Conservation (phyloP, 1,139 yeast genomes). For the Zhuliangozyma blackwelliae region DNA sequence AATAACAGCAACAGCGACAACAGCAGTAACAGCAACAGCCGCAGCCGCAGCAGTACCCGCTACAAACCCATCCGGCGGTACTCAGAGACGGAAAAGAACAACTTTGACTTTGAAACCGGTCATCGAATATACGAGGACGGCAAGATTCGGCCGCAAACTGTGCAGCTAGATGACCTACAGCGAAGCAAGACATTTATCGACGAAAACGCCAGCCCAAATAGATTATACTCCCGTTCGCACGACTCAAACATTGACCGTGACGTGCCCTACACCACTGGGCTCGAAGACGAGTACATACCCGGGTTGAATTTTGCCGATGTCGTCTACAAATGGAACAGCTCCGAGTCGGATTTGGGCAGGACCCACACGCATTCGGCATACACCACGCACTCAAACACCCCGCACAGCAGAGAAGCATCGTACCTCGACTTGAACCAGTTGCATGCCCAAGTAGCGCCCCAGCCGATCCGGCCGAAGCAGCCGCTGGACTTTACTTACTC, state of each 20-base stretch:
- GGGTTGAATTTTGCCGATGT: conserved; percentile 52
- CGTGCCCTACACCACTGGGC: conserved; percentile 28
- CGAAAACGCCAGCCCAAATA: background rate
- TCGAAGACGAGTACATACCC: conserved; percentile 72
- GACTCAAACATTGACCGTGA: conserved; percentile 17
- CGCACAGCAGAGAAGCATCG: conserved; percentile 30
- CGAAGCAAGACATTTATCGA: background rate
- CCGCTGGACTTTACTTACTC: conserved; percentile 18
- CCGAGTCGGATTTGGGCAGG: conserved; percentile 9
- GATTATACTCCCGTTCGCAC: conserved; percentile 31
- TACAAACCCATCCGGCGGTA: conserved; percentile 35
- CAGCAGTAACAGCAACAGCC: conserved; percentile 1
- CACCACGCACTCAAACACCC: conserved; percentile 17
- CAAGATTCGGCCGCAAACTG: conserved; percentile 33
- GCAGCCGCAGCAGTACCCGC: background rate
- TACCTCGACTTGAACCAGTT: conserved; percentile 41
- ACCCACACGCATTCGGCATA: conserved; percentile 3
- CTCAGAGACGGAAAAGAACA: conserved; percentile 53
- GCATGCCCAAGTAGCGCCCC: conserved; percentile 47
- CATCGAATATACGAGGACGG: conserved; percentile 49
- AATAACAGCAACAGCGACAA: conserved; percentile 2
- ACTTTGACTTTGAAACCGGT: conserved; percentile 50
- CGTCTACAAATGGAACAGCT: conserved; percentile 33
- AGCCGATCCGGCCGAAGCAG: conserved; percentile 27
- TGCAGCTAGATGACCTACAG: conserved; percentile 2